Evolutionary conservation across 73 alveolate species (phyloP), one percentile per base, ranked within the genome.

Genomic region (Paramecium tetraurelia): DNA sequence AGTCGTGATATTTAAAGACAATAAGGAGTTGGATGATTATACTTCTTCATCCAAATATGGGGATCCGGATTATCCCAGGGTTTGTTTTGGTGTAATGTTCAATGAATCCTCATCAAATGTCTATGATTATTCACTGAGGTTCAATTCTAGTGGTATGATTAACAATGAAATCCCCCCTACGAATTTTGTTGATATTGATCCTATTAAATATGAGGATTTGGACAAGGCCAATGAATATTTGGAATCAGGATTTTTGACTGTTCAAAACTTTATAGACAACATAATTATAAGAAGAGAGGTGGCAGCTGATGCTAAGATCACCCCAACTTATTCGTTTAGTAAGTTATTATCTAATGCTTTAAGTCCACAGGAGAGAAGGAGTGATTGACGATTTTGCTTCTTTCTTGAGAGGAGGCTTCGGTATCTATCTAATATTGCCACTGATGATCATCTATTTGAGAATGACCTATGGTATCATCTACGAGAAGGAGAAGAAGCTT

Each of bases 401-500:
- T 7, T 70, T 43, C 33, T n/a, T 89, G 20, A 43, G 71, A 46
- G 94, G 94, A 14, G 71, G 57, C 16, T 89, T 89, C 41, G 86
- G 92, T 40, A 70, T 89, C 20, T 89, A 70, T 71, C 44, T 89
- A 10, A 83, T 89, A 10, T 58, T 89, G 5, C 94, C 94, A n/a
- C 27, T 89, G 57, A 89, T 89, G 75, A 48, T 89, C 18, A 72
- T 70, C 8, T 89, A 89, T 70, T 72, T 89, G 76, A 89, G 94
- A 89, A 89, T 89, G 94, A 89, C 94, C 2, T 89, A 89, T 72
- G 94, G 85, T 7, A 16, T 93, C 1, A 85, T 93, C 1, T 85
- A 92, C 29, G 99, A 98, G 93, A 97, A 97, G 84, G 99, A 97
- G 93, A 85, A 97, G 21, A 96, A 93, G 92, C 97, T 96, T 8